Percentiles rank a stretch among this genome's conserved stretches.
phyloP scores from a whole-genome alignment of 2,329 filamentous ascomycete species.

The Calonectria pseudoturangicola region DNA sequence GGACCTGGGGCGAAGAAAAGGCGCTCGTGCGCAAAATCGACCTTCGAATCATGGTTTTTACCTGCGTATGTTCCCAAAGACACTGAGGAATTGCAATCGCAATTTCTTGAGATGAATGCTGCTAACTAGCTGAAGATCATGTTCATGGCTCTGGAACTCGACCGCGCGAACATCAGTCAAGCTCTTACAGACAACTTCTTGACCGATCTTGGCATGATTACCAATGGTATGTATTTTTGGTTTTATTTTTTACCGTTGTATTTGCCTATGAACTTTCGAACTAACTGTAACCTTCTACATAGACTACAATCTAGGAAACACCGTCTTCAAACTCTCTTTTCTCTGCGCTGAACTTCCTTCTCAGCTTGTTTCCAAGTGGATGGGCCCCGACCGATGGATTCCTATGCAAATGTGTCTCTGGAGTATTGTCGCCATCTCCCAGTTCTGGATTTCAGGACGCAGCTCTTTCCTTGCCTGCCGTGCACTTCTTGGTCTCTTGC shows the following conservation, averaged over 20 bases:
- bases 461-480: slow-evolving; percentile 36
- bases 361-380: slow-evolving; percentile 75
- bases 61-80: slow-evolving; percentile 53
- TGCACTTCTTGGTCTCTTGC: slow-evolving; percentile 31
- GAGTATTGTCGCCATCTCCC: slow-evolving; percentile 58
- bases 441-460: slow-evolving; percentile 22
- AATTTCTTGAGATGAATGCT: background rate
- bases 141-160: slow-evolving; percentile 66
- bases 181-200: slow-evolving; percentile 69
- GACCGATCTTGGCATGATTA: slow-evolving; percentile 63
- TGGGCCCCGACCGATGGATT: slow-evolving; percentile 77
- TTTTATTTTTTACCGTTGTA: too few relatives aligned
- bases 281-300: background rate
- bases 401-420: slow-evolving; percentile 69
- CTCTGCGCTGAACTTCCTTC: slow-evolving; percentile 69
- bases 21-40: slow-evolving; percentile 62
- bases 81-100: background rate
- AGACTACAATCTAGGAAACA: slow-evolving; percentile 58
- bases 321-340: slow-evolving; percentile 58
- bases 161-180: slow-evolving; percentile 67
- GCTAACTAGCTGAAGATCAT: slow-evolving; percentile 53
- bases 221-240: slow-evolving; percentile 57
- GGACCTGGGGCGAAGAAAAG: slow-evolving; percentile 65
- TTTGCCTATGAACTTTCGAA: background rate
- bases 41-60: slow-evolving; percentile 66